Conservation (phyloP, 306 rosid genomes). For the Vicia villosa region DNA sequence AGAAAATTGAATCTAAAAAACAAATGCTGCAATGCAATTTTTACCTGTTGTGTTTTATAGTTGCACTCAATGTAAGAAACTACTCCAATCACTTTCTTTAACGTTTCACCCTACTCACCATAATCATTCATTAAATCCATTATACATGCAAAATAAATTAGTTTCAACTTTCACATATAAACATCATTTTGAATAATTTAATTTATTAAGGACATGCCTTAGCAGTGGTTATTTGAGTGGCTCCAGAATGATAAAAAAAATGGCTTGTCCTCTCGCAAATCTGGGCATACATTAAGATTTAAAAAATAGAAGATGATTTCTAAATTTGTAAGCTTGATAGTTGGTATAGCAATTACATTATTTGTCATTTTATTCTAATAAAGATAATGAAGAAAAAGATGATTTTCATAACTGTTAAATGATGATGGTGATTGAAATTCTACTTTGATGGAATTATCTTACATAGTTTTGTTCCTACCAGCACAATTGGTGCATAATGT, state of each 20-base stretch:
- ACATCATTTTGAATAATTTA: background rate
- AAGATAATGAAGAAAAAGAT: too few species aligned
- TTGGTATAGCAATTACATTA: too few species aligned
- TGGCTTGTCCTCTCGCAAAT: constrained; percentile 71
- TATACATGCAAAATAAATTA: background rate
- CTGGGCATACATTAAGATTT: constrained; percentile 40
- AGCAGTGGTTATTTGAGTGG: constrained; percentile 54
- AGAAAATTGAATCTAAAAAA: background rate
- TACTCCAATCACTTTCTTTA: constrained; percentile 87
- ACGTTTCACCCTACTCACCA: constrained; percentile 75
- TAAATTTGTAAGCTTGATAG: too few species aligned
- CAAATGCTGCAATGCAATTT: background rate
- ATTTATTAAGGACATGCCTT: constrained; percentile 54
- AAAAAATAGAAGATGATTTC: background rate
- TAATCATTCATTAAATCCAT: constrained; percentile 13
- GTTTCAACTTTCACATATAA: constrained; percentile 32
- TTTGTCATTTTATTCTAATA: too few species aligned
- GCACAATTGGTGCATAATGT: constrained; percentile 77
- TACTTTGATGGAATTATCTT: constrained; percentile 18
- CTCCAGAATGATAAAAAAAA: constrained; percentile 62
- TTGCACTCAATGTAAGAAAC: constrained; percentile 82
- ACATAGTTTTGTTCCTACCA: constrained; percentile 82
- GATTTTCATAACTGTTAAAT: too few species aligned
- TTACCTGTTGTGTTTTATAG: constrained; percentile 92
- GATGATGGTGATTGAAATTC: too few species aligned